Evolutionary conservation across 2,329 filamentous ascomycete species (phyloP), one percentile per base, ranked within the genome.

Genomic region (Penicillium vulpinum): DNA sequence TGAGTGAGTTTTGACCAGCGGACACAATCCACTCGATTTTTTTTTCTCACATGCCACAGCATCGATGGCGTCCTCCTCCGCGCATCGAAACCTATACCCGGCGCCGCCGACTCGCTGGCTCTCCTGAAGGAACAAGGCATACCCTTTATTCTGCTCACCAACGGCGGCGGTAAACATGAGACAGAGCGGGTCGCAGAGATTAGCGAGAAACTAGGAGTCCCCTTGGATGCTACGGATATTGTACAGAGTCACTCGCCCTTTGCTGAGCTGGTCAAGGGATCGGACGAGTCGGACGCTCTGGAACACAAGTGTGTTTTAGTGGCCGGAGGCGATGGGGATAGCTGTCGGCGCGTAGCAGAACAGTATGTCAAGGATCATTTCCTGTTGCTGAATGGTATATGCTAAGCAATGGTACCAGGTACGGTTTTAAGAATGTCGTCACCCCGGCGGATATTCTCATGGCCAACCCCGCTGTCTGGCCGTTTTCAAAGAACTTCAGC

Each of bases 61-160:
- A 96, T 99, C 71, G 94, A 99, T 74, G 94, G 94, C 54, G 94
- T 99, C n/a, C 85, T 99, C 21, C 83, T 97, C 31, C 91, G 92
- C 69, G 89, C 89, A 58, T 85, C 89, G 4, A 85, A 87, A 60
- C 87, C 90, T 3, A 87, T 97, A 45, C 88, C 91, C 1, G 88
- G 90, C 31, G 93, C 94, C 1, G 80, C 85, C 1, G 82, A 90
- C 68, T 84, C 92, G 15, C 83, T 99, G 21, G 78, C 80, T 29
- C 88, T 86, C 67, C 86, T 97, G 21, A 86, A 92, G 65, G 77
- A 82, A 45, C 83, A 92, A 68, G 81, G 84, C 45, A 91, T 97
- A 44, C 92, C 92, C 13, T 97, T 96, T 77, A 93, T 99, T 67
- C 85, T 99, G 33, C 82, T 99, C 61, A 99, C 94, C 57, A 99